Evolutionary conservation across 1,284 basidiomycete genomes (phyloP).

Genomic region (Malassezia cuniculi): DNA sequence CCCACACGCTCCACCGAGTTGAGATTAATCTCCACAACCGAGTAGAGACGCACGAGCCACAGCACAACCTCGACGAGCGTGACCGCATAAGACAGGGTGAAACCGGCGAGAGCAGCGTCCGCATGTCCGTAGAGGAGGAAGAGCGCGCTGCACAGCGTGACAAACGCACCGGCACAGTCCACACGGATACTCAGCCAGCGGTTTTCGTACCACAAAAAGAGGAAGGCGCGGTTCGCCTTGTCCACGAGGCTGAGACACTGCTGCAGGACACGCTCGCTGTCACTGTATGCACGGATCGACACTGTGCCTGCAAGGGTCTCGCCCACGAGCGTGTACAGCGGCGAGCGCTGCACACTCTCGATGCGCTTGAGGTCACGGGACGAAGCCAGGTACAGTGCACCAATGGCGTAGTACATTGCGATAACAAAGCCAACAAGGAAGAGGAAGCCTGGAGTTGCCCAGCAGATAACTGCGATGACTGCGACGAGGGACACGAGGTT

Average conservation of each 20-base stretch:
- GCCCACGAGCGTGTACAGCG: constrained; percentile 41
- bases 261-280: constrained; percentile 60
- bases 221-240: constrained; percentile 48
- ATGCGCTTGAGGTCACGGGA: constrained; percentile 43
- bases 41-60: constrained; percentile 42
- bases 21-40: constrained; percentile 44
- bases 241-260: constrained; percentile 41
- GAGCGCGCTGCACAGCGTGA: constrained; percentile 42
- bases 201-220: constrained; percentile 52
- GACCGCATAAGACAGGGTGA: constrained; percentile 37
- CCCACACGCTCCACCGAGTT: constrained; percentile 44
- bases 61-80: constrained; percentile 55
- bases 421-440: constrained; percentile 26
- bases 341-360: constrained; percentile 42
- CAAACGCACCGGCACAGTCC: constrained; percentile 35
- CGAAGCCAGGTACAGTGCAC: constrained; percentile 38
- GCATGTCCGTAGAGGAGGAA: constrained; percentile 50
- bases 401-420: constrained; percentile 33
- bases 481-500: constrained; percentile 18
- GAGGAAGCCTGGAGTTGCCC: constrained; percentile 34
- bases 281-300: constrained; percentile 77
- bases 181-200: constrained; percentile 44
- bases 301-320: constrained; percentile 65
- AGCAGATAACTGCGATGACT: constrained; percentile 28
- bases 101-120: constrained; percentile 40